These are phyloP conservation scores for Zymoseptoria brevis DNA, from an alignment of 2,329 filamentous ascomycete species.

Conservation along the genomic window DNA sequence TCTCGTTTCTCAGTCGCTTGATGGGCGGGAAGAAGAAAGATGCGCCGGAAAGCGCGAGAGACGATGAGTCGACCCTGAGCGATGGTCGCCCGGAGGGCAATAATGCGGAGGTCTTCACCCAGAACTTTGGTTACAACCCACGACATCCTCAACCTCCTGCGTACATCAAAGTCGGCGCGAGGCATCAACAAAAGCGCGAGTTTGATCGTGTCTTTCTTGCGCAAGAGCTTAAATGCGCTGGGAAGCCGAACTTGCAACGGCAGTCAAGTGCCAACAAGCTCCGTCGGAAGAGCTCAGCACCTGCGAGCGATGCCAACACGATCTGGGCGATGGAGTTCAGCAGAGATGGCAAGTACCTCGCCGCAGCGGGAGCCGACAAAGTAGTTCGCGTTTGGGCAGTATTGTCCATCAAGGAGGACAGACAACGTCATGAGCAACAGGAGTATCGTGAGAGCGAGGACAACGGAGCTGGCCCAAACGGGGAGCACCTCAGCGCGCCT, in stretches of 20 bases:
- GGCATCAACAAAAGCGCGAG: constrained; percentile 71
- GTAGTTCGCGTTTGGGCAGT: constrained; percentile 84
- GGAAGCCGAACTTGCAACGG: constrained; percentile 13
- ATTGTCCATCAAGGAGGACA: constrained; percentile 72
- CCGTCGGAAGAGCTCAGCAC: constrained; percentile 38
- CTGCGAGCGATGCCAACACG: constrained; percentile 39
- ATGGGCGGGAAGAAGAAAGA: constrained; percentile 67
- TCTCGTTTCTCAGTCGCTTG: constrained; percentile 84
- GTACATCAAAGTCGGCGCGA: constrained; percentile 77
- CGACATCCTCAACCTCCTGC: constrained; percentile 80
- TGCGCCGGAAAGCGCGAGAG: constrained; percentile 34
- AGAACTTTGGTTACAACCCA: constrained; percentile 69
- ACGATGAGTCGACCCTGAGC: constrained; percentile 53
- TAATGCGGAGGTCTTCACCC: constrained; percentile 74
- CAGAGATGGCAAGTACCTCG: constrained; percentile 80
- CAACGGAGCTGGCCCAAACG: constrained; percentile 44
- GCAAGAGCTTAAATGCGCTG: constrained; percentile 58
- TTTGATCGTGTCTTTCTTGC: constrained; percentile 87
- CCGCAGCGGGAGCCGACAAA: constrained; percentile 83
- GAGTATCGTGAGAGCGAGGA: constrained; percentile 45
- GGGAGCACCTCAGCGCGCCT: constrained; percentile 65
- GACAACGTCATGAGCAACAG: constrained; percentile 63
- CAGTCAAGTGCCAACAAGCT: constrained; percentile 21
- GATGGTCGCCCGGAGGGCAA: constrained; percentile 67
- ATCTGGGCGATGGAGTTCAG: constrained; percentile 94